Base-by-base conservation (phyloP, 2,329 filamentous ascomycete genomes). In the Sporothrix luriei region DNA sequence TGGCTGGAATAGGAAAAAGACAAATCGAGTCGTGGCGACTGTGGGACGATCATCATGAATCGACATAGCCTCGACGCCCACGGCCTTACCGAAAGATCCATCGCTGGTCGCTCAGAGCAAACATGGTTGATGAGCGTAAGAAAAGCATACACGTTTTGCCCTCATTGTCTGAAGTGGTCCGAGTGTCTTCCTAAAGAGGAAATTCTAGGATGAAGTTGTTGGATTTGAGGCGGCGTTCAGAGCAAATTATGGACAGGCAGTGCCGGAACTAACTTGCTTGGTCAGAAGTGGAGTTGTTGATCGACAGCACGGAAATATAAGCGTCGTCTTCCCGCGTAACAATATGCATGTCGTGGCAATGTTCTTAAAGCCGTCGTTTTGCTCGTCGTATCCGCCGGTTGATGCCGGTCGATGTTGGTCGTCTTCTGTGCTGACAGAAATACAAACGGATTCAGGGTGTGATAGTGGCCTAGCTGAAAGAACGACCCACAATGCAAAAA, bases 101-200 rank as follows among this genome's bases (percentile, higher is more conserved):
- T 10, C 19, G n/a, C 26, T 11, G 57, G 16, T 24, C 9, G 2
- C 6, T 46, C 38, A 14, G 57, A 62, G 13, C 26, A 26, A 62
- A 46, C 57, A 62, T 46, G 57, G 38, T 38, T 46, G 38, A 46
- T 5, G 57, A 46, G 19, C 38, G 38, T n/a, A 24, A 14, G 13
- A 10, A 26, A 26, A 43, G 9, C 11, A 13, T 43, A 11, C 4
- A 16, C 40, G 11, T 43, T n/a, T n/a, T 7, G 33, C 61, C 61
- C 19, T 4, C 14, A 13, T 6, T 19, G 26, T 64, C 26, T 64
- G 24, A 24, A 16, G 33, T 48, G 40, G 59, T 48, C 59, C 59
- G 59, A 64, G 59, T 64, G 59, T 64, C 40, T 62, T 62, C 59
- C 59, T 64, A 64, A 64, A 64, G 3, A 48, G 40, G 43, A 48